Conservation (phyloP, 805 yeast species). For the Helenozyma rhizophorensis region DNA sequence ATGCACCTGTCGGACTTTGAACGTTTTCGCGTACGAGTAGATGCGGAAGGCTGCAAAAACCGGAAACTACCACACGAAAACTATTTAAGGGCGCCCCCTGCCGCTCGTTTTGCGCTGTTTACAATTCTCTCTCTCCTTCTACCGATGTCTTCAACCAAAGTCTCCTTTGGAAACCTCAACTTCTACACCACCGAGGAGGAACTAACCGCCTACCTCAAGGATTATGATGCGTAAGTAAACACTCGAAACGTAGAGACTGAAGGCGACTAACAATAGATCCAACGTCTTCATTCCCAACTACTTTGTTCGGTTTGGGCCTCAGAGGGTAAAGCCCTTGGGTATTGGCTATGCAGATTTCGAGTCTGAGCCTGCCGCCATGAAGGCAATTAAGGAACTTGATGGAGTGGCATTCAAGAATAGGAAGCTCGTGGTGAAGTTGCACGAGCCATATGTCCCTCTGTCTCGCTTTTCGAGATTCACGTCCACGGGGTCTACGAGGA, state of each 20-base stretch:
- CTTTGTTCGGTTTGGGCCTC: constrained; percentile 43
- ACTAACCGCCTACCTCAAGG: constrained; percentile 40
- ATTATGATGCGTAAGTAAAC: constrained; percentile 42
- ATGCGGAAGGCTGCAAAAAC: too few relatives aligned
- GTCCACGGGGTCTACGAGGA: neutral
- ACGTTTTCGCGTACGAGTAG: too few relatives aligned
- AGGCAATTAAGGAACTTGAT: constrained; percentile 23
- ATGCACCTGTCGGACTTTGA: too few relatives aligned
- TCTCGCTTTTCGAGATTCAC: neutral
- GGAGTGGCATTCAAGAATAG: constrained; percentile 32
- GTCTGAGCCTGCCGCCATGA: constrained; percentile 24
- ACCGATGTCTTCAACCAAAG: constrained; percentile 12
- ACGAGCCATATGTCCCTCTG: constrained; percentile 32
- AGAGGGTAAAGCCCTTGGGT: constrained; percentile 49
- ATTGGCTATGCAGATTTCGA: constrained; percentile 41
- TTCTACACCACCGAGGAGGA: constrained; percentile 51
- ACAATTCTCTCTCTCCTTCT: too few relatives aligned
- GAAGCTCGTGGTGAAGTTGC: constrained; percentile 34
- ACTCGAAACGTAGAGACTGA: neutral
- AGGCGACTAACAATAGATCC: constrained; percentile 13
- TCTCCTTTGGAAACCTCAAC: constrained; percentile 53
- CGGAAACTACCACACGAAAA: too few relatives aligned
- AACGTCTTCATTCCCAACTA: constrained; percentile 51
- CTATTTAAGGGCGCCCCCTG: too few relatives aligned
- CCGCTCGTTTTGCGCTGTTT: too few relatives aligned